Conservation (phyloP, 2,329 filamentous ascomycete species). For the Phialophora tarda region DNA sequence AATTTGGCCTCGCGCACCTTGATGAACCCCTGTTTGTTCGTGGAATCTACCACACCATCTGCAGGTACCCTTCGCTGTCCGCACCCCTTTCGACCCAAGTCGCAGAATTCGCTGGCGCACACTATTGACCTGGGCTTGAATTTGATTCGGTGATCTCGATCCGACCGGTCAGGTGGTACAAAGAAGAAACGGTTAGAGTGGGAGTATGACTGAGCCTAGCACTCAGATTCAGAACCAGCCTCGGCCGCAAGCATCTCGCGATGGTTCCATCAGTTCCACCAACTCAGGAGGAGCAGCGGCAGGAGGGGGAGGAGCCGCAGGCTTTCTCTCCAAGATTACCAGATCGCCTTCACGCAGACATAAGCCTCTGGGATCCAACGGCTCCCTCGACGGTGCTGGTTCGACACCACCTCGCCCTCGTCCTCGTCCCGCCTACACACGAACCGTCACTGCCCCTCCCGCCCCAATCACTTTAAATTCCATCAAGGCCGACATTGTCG, state of each 20-base stretch:
- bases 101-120: constrained; percentile 25
- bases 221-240: constrained; percentile 10
- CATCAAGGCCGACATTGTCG: constrained; percentile 26
- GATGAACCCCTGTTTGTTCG: constrained; percentile 13
- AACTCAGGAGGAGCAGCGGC: constrained; percentile 26
- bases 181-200: constrained; percentile 10
- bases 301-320: constrained; percentile 19
- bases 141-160: constrained; percentile 24
- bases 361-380: constrained; percentile 36
- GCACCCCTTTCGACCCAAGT: constrained; percentile 28
- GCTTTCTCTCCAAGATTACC: constrained; percentile 39
- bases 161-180: constrained; percentile 24
- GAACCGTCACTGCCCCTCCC: constrained; percentile 33
- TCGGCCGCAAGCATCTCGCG: constrained; percentile 22
- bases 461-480: constrained; percentile 25
- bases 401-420: constrained; percentile 29
- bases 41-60: constrained; percentile 19
- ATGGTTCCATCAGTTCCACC: constrained; percentile 31
- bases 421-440: constrained; percentile 29
- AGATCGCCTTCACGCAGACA: constrained; percentile 38
- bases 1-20: background rate
- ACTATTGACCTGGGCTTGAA: constrained; percentile 12
- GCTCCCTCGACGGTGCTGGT: constrained; percentile 32
- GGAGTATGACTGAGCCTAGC: constrained; percentile 33
- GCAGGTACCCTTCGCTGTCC: constrained; percentile 25